phyloP scores from a whole-genome alignment of 805 yeast genomes.

The Metschnikowia picachoensis region DNA sequence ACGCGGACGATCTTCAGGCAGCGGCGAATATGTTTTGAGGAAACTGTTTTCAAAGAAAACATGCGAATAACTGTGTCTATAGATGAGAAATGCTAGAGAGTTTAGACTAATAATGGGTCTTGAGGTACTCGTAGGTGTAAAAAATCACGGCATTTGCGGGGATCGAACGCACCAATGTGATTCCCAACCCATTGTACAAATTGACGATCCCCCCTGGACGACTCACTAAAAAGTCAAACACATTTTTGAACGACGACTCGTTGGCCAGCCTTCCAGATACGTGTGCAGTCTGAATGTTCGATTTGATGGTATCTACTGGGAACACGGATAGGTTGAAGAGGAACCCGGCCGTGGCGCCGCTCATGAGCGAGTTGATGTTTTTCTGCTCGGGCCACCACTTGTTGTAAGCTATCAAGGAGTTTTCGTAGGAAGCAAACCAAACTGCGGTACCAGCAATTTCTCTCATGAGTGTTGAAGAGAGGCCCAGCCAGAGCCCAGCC shows the following conservation, averaged over 20 bases:
- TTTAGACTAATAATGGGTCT: constrained; percentile 24
- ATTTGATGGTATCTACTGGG: constrained; percentile 89
- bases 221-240: constrained; percentile 26
- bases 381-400: constrained; percentile 12
- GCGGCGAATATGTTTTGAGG: constrained; percentile 25
- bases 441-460: constrained; percentile 89
- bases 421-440: constrained; percentile 91
- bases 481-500: constrained; percentile 83
- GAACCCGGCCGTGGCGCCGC: constrained; percentile 88
- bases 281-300: constrained; percentile 70
- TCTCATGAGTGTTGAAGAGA: constrained; percentile 71
- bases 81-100: neutral
- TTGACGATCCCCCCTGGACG: constrained; percentile 59
- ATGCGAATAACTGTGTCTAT: neutral
- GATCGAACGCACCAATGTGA: constrained; percentile 74
- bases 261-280: constrained; percentile 21
- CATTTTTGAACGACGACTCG: constrained; percentile 29
- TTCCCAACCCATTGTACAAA: constrained; percentile 80
- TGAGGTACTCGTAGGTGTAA: constrained; percentile 67
- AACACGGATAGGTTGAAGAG: constrained; percentile 74
- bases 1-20: constrained; percentile 54
- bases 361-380: constrained; percentile 53
- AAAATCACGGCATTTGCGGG: constrained; percentile 91
- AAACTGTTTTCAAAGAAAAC: neutral
- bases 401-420: constrained; percentile 38